Percentiles rank a stretch among this genome's conserved stretches.
These are phyloP conservation scores for Penicillium sp. DNA, from an alignment of 2,329 filamentous ascomycete species.

Conservation along the genomic window DNA sequence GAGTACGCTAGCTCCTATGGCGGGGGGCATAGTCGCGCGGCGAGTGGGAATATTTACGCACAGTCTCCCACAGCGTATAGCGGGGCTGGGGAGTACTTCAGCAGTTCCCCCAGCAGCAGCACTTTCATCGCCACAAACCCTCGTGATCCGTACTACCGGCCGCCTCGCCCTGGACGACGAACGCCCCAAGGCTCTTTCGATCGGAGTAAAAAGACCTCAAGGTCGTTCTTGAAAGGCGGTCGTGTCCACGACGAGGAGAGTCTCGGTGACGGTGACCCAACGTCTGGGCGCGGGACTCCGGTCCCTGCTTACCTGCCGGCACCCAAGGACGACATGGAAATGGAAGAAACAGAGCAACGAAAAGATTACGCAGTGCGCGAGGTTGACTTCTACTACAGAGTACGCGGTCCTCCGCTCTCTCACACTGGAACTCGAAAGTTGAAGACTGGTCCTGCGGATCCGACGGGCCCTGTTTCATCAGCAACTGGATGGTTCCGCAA, in stretches of 20 bases:
- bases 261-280: constrained; percentile 34
- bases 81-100: constrained; percentile 49
- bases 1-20: constrained; percentile 48
- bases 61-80: constrained; percentile 75
- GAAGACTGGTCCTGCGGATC: constrained; percentile 90
- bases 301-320: constrained; percentile 50
- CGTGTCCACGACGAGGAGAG: constrained; percentile 31
- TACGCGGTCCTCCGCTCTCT: constrained; percentile 80
- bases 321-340: constrained; percentile 50
- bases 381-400: constrained; percentile 93
- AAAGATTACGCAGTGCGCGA: constrained; percentile 91
- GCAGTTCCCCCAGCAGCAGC: constrained; percentile 35
- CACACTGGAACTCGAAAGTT: constrained; percentile 75
- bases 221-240: constrained; percentile 39
- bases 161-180: constrained; percentile 65
- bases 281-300: constrained; percentile 45
- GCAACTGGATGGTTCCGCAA: constrained; percentile 84
- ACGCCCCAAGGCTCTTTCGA: constrained; percentile 51
- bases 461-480: constrained; percentile 81
- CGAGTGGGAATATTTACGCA: constrained; percentile 57
- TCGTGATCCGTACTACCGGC: constrained; percentile 82
- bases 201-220: constrained; percentile 37
- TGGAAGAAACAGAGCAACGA: constrained; percentile 44
- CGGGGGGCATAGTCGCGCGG: constrained; percentile 46
- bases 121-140: constrained; percentile 44